A percentile compares a stretch with the other conserved stretches of the same genome.
phyloP scores from a whole-genome alignment of 805 yeast species.

The Kodamaea kaohsiungensis region DNA sequence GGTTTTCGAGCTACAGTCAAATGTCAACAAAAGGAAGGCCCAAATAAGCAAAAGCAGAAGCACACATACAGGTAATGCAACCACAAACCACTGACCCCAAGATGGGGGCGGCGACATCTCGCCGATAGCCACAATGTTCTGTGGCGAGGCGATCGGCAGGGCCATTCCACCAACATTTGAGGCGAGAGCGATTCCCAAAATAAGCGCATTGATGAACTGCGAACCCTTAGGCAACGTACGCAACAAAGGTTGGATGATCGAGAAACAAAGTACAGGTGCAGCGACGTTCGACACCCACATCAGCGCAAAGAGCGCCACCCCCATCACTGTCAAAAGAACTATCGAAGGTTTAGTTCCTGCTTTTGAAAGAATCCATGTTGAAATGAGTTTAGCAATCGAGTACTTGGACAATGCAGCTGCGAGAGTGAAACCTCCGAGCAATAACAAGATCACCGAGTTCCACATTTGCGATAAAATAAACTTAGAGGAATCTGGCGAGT shows the following conservation, averaged over 20 bases:
- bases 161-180: constrained; percentile 58
- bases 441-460: constrained; percentile 52
- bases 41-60: constrained; percentile 42
- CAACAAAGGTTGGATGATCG: constrained; percentile 50
- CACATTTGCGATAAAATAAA: constrained; percentile 52
- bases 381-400: constrained; percentile 50
- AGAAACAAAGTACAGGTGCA: constrained; percentile 55
- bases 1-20: constrained; percentile 51
- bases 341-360: constrained; percentile 54
- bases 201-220: constrained; percentile 40
- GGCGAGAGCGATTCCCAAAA: constrained; percentile 51
- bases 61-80: constrained; percentile 49
- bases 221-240: constrained; percentile 45
- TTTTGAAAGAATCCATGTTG: constrained; percentile 48
- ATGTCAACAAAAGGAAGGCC: constrained; percentile 55
- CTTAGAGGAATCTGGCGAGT: constrained; percentile 41
- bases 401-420: constrained; percentile 58
- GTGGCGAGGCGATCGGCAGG: constrained; percentile 56
- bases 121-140: constrained; percentile 55
- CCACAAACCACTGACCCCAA: constrained; percentile 59
- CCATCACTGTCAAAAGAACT: constrained; percentile 50
- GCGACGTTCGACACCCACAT: constrained; percentile 64
- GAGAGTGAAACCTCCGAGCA: constrained; percentile 55
- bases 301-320: constrained; percentile 51
- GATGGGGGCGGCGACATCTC: constrained; percentile 53